Percentiles rank a stretch among this genome's conserved stretches.
phyloP scores from a whole-genome alignment of 164 flowering plant species.

The Berberis thunbergii region DNA sequence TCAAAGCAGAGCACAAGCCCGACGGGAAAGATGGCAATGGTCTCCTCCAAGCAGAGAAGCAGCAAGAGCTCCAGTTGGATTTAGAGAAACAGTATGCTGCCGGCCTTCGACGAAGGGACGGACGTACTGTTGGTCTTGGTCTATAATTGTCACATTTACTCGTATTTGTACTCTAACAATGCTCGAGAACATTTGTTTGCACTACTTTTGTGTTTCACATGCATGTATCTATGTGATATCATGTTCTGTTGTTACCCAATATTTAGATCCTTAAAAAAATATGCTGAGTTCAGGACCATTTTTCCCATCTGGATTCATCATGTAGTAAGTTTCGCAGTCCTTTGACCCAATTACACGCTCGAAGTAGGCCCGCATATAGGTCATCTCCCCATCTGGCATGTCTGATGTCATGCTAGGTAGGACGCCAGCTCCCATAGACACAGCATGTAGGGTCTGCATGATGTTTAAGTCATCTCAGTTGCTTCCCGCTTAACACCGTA shows the following conservation, averaged over 20 bases:
- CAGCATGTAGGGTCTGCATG: slow-evolving; percentile 55
- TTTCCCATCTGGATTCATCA: slow-evolving; percentile 74
- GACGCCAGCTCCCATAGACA: slow-evolving; percentile 73
- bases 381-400: slow-evolving; percentile 40
- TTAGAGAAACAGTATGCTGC: slow-evolving; percentile 96
- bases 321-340: slow-evolving; percentile 71
- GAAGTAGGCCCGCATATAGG: slow-evolving; percentile 61
- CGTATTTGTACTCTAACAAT: neutral
- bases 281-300: slow-evolving; percentile 66
- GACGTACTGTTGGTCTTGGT: slow-evolving; percentile 92
- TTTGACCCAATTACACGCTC: slow-evolving; percentile 58
- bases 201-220: too few species aligned
- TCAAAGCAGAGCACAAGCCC: slow-evolving; percentile 35
- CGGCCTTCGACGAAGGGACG: slow-evolving; percentile 85
- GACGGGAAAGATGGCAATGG: slow-evolving; percentile 23
- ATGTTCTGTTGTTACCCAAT: too few species aligned
- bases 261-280: slow-evolving; percentile 52
- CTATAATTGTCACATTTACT: slow-evolving; percentile 22
- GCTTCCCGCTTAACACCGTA: slow-evolving; percentile 60
- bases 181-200: too few species aligned
- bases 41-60: slow-evolving; percentile 47
- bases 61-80: slow-evolving; percentile 68
- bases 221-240: too few species aligned
- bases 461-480: slow-evolving; percentile 54
- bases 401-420: slow-evolving; percentile 28